A percentile compares a stretch with the other conserved stretches of the same genome.
Evolutionary conservation across 768 basidiomycete genomes (phyloP).

Genomic region (Lepiota subincarnata): DNA sequence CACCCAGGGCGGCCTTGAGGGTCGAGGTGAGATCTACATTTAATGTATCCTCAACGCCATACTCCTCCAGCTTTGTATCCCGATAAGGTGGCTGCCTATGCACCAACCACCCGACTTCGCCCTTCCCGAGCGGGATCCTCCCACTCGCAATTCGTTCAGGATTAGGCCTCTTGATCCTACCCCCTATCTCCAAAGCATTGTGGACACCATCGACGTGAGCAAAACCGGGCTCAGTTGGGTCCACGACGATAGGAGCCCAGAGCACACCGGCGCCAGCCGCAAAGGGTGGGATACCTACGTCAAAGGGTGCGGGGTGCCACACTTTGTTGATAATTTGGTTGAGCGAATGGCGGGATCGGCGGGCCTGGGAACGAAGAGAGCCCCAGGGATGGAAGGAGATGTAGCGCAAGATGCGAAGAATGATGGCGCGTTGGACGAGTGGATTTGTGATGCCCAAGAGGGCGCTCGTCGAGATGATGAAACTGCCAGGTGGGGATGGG

Average conservation of each 20-base stretch:
- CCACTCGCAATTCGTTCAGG: slow-evolving; percentile 8
- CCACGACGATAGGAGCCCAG: slow-evolving; percentile 52
- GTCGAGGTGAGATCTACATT: slow-evolving; percentile 4
- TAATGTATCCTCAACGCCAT: slow-evolving; percentile 12
- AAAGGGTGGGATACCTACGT: slow-evolving; percentile 30
- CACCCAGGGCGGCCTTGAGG: slow-evolving; percentile 16
- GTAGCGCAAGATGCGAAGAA: slow-evolving; percentile 61
- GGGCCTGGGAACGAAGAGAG: slow-evolving; percentile 54
- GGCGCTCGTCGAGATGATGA: slow-evolving; percentile 37
- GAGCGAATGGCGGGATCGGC: slow-evolving; percentile 45
- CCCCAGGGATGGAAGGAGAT: slow-evolving; percentile 79
- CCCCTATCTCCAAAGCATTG: neutral
- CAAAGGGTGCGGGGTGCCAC: slow-evolving; percentile 35
- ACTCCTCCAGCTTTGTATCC: slow-evolving; percentile 26
- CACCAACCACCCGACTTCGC: slow-evolving; percentile 54
- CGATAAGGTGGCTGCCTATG: slow-evolving; percentile 46
- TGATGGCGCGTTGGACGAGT: slow-evolving; percentile 35
- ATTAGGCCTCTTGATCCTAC: slow-evolving; percentile 8
- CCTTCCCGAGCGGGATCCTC: neutral
- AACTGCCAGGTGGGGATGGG: slow-evolving; percentile 48
- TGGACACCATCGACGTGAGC: no score
- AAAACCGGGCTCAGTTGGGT: neutral
- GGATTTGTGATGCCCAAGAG: slow-evolving; percentile 31
- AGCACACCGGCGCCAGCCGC: slow-evolving; percentile 58
- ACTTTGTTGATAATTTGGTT: slow-evolving; percentile 44